A percentile compares a stretch with the other conserved stretches of the same genome.
Conservation (phyloP, 306 rosid species). For the Prunus salicina region DNA sequence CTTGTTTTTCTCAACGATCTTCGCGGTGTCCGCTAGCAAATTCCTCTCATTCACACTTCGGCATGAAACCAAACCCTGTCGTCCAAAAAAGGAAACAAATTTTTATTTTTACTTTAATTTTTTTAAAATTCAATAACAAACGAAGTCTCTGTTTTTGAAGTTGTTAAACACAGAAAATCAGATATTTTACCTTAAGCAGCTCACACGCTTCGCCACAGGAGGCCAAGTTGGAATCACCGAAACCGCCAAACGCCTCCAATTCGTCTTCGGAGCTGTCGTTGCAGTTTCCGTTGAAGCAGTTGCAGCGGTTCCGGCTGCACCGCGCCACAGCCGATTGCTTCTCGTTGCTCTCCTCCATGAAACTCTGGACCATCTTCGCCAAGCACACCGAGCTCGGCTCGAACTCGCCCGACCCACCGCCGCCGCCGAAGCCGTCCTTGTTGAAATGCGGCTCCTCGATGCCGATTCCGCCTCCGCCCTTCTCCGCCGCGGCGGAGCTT, state of each 20-base stretch:
- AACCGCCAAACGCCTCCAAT: slow-evolving; percentile 26
- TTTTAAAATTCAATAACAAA: background rate
- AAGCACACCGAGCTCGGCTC: slow-evolving; percentile 79
- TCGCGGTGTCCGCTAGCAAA: slow-evolving; percentile 67
- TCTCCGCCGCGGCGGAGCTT: slow-evolving; percentile 40
- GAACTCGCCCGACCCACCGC: slow-evolving; percentile 31
- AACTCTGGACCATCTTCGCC: slow-evolving; percentile 80
- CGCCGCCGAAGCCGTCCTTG: slow-evolving; percentile 34
- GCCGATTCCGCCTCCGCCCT: slow-evolving; percentile 39
- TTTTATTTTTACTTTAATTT: background rate
- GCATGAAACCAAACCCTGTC: slow-evolving; percentile 62
- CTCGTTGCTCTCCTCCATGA: slow-evolving; percentile 76
- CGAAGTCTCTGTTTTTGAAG: background rate
- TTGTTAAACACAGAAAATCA: background rate
- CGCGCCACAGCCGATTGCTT: slow-evolving; percentile 33
- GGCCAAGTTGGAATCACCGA: slow-evolving; percentile 40
- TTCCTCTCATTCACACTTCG: slow-evolving; percentile 56
- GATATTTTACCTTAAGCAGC: slow-evolving; percentile 54
- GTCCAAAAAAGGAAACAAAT: background rate
- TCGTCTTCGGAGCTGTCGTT: slow-evolving; percentile 64
- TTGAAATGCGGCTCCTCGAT: slow-evolving; percentile 24
- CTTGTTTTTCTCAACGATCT: slow-evolving; percentile 78
- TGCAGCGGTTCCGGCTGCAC: slow-evolving; percentile 62
- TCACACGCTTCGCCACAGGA: slow-evolving; percentile 53
- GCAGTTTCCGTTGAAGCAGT: slow-evolving; percentile 63